Percentiles rank a stretch among this genome's conserved stretches.
phyloP scores from a whole-genome alignment of 495 filamentous ascomycete species.

The Penicillium herquei region DNA sequence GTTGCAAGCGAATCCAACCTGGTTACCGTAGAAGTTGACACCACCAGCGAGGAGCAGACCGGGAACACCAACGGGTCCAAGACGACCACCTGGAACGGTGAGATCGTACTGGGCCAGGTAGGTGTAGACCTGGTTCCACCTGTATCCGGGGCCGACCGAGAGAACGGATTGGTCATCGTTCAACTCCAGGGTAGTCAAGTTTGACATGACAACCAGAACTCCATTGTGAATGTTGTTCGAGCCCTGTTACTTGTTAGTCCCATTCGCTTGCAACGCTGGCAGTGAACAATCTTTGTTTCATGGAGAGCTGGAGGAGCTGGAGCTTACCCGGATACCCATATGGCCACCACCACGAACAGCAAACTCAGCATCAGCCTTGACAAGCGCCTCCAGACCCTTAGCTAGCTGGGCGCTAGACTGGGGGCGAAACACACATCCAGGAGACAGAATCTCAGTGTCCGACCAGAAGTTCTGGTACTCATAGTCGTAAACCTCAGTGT shows the following conservation, averaged over 20 bases:
- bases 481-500: slow-evolving; percentile 28
- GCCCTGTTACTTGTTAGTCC: slow-evolving; percentile 28
- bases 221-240: slow-evolving; percentile 46
- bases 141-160: slow-evolving; percentile 29
- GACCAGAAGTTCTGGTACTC: slow-evolving; percentile 38
- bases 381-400: slow-evolving; percentile 24
- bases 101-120: slow-evolving; percentile 44
- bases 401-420: slow-evolving; percentile 24
- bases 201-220: slow-evolving; percentile 55
- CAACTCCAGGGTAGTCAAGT: slow-evolving; percentile 38
- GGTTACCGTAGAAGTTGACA: slow-evolving; percentile 46
- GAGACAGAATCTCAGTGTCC: slow-evolving; percentile 35
- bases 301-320: slow-evolving; percentile 14
- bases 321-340: slow-evolving; percentile 36
- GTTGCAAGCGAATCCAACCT: slow-evolving; percentile 50
- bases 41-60: slow-evolving; percentile 52
- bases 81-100: slow-evolving; percentile 54
- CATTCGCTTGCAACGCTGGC: not conserved
- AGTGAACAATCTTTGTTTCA: not conserved
- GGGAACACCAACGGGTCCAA: slow-evolving; percentile 51
- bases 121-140: slow-evolving; percentile 57
- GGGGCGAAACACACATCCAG: slow-evolving; percentile 35
- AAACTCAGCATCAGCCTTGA: slow-evolving; percentile 34
- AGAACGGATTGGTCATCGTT: slow-evolving; percentile 28
- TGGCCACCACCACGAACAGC: slow-evolving; percentile 39